Conservation (phyloP, 192 early-diverging fungal species). For the Obelidium mucronatum region DNA sequence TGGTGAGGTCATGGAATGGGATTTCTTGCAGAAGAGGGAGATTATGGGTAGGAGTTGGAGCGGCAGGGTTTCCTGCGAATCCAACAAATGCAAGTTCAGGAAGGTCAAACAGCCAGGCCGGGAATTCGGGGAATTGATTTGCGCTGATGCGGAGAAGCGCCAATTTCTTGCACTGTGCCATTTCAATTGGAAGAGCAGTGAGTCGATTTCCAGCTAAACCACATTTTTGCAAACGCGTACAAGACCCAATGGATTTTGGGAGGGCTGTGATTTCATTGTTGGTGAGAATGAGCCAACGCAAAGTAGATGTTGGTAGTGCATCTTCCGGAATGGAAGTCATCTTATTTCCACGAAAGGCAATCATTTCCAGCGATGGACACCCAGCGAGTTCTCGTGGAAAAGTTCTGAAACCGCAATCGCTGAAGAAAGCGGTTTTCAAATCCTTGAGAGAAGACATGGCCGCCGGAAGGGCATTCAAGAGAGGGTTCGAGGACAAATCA, state of each 20-base stretch:
- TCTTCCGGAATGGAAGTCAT: slow-evolving; percentile 1
- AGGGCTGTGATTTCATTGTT: slow-evolving; percentile 31
- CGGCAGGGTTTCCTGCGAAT: slow-evolving; percentile 35
- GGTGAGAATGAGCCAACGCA: slow-evolving; percentile 42
- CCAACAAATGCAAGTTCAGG: slow-evolving; percentile 37
- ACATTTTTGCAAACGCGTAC: slow-evolving; percentile 13
- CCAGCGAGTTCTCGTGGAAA: slow-evolving; percentile 20
- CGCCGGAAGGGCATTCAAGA: neutral
- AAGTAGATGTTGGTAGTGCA: slow-evolving; percentile 2
- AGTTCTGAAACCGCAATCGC: slow-evolving; percentile 16
- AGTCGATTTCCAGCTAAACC: slow-evolving; percentile 35
- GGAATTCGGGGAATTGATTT: slow-evolving; percentile 29
- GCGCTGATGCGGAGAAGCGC: slow-evolving; percentile 36
- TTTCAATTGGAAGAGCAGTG: slow-evolving; percentile 1
- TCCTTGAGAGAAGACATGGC: neutral
- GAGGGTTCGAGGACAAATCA: slow-evolving; percentile 6
- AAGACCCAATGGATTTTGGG: slow-evolving; percentile 25
- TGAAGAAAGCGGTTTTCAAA: slow-evolving; percentile 36
- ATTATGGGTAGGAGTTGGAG: neutral
- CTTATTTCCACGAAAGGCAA: slow-evolving; percentile 32
- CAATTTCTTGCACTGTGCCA: slow-evolving; percentile 11
- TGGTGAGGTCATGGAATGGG: neutral
- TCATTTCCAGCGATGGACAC: slow-evolving; percentile 19
- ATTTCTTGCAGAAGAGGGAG: neutral
- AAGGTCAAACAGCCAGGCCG: slow-evolving; percentile 12